These are phyloP conservation scores for Hericium rajendrae DNA, from an alignment of 768 basidiomycete genomes.

Conservation along the genomic window DNA sequence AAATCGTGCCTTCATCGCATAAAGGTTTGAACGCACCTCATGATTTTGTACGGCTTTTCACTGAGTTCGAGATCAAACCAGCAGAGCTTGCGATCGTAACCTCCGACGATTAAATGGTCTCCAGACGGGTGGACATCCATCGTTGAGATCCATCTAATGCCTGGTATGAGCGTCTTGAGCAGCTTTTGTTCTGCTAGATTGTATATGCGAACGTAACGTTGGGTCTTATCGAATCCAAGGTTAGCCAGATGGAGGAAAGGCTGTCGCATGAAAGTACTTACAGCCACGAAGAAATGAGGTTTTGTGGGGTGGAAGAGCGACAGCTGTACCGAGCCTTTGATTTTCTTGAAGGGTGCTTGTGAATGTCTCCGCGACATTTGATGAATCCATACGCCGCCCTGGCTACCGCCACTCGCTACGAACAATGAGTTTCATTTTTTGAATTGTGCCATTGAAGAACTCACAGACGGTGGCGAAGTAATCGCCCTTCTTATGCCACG, in stretches of 20 bases:
- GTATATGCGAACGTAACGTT: constrained; percentile 92
- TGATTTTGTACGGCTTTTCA: constrained; percentile 93
- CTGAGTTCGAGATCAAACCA: constrained; percentile 99
- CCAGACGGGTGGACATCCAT: constrained; percentile 96
- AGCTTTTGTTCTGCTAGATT: constrained; percentile 91
- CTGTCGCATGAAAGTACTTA: constrained; percentile 30
- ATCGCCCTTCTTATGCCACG: constrained; percentile 93
- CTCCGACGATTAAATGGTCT: constrained; percentile 94
- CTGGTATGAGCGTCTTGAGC: constrained; percentile 89
- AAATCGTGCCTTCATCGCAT: too few relatives aligned
- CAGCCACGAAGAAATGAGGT: constrained; percentile 96
- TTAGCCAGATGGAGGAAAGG: not conserved
- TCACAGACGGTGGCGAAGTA: constrained; percentile 92
- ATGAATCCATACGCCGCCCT: constrained; percentile 91
- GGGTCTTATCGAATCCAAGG: constrained; percentile 51
- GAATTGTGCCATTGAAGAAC: constrained; percentile 25
- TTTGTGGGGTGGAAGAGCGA: constrained; percentile 92
- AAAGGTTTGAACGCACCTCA: constrained; percentile 48
- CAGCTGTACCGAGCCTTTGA: constrained; percentile 82
- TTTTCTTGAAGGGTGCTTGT: constrained; percentile 95
- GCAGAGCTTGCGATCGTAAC: constrained; percentile 94
- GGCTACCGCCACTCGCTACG: constrained; percentile 54
- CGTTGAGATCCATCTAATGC: constrained; percentile 93
- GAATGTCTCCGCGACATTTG: constrained; percentile 90
- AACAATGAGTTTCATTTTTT: not conserved